Evolutionary conservation across 1,284 basidiomycete species (phyloP), one percentile per base, ranked within the genome.

Genomic region (Sporisorium iseilematis-ciliati): DNA sequence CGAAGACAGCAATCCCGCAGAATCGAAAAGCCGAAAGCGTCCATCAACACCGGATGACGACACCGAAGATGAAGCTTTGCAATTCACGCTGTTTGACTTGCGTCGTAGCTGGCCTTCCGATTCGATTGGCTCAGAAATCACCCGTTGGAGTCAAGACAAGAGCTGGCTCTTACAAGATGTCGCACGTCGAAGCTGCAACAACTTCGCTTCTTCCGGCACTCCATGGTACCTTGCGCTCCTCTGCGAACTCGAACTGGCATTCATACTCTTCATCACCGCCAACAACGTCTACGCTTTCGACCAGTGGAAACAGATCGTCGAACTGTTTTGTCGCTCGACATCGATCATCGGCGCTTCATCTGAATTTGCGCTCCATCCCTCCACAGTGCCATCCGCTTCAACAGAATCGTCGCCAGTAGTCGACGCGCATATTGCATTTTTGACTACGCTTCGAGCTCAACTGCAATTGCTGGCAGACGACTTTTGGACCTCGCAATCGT

Each of bases 91-190:
- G 0, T 78, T 84, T 43, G 65, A 80, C 41, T 56, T 82, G 33
- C 57, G 72, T 23, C 75, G 75, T 3, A 81, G 79, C 56, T 84
- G 82, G 82, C 81, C 81, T 8, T 68, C 74, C 2, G 62, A 64
- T 25, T 74, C 80, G 10, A 38, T 70, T 0, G 82, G 82, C 1
- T 40, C 49, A 0, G 75, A 81, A 11, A 64, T 82, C 18, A 84
- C 80, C 2, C 59, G 66, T 16, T 84, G 75, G 76, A 80, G 77
- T 45, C 55, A 72, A n/a, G 82, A 84, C 75, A 84, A 84, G 58
- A 82, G 81, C 50, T 84, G 77, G 77, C 64, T 82, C 8, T 66
- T 84, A 0, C 49, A 49, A 23, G 62, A 82, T 16, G 72, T 82
- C 1, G 59, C 78, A 10, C 21, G 45, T 18, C 73, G 75, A n/a